Evolutionary conservation across 371 early-diverging fungal species (phyloP).

Genomic region (Lichtheimia ornata): DNA sequence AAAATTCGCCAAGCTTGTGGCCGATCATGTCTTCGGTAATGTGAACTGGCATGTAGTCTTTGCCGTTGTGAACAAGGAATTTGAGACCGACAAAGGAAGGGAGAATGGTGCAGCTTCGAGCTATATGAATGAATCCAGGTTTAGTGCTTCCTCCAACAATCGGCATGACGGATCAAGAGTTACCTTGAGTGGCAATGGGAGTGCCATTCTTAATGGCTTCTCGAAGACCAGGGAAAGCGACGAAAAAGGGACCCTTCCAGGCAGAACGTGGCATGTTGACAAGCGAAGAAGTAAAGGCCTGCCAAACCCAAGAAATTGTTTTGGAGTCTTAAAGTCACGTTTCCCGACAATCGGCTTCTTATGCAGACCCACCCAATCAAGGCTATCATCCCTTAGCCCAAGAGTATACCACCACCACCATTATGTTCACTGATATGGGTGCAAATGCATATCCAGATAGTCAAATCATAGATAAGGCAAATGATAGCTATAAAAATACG

Average conservation of each 20-base stretch:
- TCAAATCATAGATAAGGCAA: too few species aligned
- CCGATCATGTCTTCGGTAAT: conserved; percentile 97
- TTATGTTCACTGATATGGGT: too few species aligned
- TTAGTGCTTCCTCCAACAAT: not conserved
- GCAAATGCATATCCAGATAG: too few species aligned
- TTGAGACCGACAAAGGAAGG: conserved; percentile 90
- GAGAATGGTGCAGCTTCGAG: conserved; percentile 89
- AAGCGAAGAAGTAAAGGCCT: not conserved
- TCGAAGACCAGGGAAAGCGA: conserved; percentile 71
- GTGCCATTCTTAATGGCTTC: conserved; percentile 50
- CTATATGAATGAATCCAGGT: conserved; percentile 27
- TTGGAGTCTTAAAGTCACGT: too few species aligned
- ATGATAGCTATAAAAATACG: too few species aligned
- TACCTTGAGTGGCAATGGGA: conserved; percentile 59
- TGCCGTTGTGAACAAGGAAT: conserved; percentile 96
- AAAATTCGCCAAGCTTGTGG: conserved; percentile 95
- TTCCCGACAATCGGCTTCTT: too few species aligned
- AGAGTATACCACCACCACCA: too few species aligned
- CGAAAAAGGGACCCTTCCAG: conserved; percentile 96
- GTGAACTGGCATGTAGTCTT: conserved; percentile 81
- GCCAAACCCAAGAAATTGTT: too few species aligned
- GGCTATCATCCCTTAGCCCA: too few species aligned
- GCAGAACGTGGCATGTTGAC: conserved; percentile 73
- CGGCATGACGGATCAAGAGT: not conserved
- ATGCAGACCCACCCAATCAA: too few species aligned